A percentile compares a stretch with the other conserved stretches of the same genome.
Evolutionary conservation across 1,284 basidiomycete genomes (phyloP).

Genomic region (Fomitopsis pinicola): DNA sequence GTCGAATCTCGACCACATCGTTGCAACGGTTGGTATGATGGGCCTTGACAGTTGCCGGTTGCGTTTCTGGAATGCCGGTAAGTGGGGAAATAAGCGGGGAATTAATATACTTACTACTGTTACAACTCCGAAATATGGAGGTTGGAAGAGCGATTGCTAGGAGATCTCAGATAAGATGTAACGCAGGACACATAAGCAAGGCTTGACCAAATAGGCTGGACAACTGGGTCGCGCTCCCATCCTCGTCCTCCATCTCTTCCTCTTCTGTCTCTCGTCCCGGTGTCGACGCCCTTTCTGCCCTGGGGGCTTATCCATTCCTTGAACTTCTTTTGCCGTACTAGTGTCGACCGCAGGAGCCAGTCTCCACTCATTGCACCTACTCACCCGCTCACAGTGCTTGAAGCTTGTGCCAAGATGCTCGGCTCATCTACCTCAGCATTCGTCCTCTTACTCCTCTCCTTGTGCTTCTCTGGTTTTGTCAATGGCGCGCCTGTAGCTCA

Average conservation of each 20-base stretch:
- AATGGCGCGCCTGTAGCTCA: conserved; percentile 20
- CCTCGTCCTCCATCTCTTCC: conserved; percentile 17
- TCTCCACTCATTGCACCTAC: conserved; percentile 28
- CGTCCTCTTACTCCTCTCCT: conserved; percentile 29
- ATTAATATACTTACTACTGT: neutral
- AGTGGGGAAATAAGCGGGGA: neutral
- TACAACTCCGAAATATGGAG: neutral
- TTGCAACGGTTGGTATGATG: neutral
- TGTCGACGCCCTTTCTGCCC: conserved; percentile 36
- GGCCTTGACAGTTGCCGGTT: conserved; percentile 4
- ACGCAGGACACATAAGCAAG: neutral
- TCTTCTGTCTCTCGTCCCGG: conserved; percentile 16
- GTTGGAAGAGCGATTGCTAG: neutral
- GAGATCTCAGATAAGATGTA: neutral
- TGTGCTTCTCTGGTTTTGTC: conserved; percentile 25
- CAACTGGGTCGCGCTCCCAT: conserved; percentile 1
- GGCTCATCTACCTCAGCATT: conserved; percentile 28
- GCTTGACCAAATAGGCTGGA: neutral
- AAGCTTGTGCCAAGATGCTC: conserved; percentile 25
- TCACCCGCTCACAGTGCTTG: conserved; percentile 10
- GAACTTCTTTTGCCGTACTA: conserved; percentile 30
- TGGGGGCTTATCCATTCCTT: conserved; percentile 55
- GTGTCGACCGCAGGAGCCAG: conserved; percentile 47
- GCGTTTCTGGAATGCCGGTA: neutral
- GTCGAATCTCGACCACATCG: neutral